Base-by-base conservation (phyloP, 2,329 filamentous ascomycete genomes). In the Fusarium verticillioides region DNA sequence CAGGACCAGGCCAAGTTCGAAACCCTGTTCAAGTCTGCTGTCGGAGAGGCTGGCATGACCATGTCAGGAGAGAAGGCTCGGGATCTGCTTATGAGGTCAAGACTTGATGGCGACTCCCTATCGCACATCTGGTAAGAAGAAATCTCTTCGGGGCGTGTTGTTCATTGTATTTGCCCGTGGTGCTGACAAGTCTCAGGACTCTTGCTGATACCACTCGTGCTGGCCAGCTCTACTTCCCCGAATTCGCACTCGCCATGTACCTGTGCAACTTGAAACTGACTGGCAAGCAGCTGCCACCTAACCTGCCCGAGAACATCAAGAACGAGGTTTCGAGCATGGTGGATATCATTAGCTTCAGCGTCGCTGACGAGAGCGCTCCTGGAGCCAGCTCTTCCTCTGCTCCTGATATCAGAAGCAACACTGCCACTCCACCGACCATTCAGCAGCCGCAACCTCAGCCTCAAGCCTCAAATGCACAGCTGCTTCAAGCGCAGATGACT, bases 311-410 rank as follows among this genome's bases (percentile, higher is more conserved):
- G 37, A 92, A 90, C 66, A 92, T 99, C 74, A 93, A 91, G 85
- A 99, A 99, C 78, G 96, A 99, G 82, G 96, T 99, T 23, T 98
- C 96, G 7, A 97, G 96, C 83, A 98, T 99, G 95, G 96, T 99
- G 44, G 96, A 99, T 80, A 99, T 99, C 63, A 99, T 99, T 80
- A 97, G 95, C 67, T 99, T 99, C 81, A 94, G 92, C 75, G 89
- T 98, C 30, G 91, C 90, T 2, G 96, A 99, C 73, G 92, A 96
- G 34, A 85, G 84, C 9, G 79, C 80, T 44, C 83, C 88, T 26
- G 82, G 87, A 85, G 34, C 77, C 83, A 7, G 86, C 86, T 60
- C 94, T 81, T 90, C 90, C 21, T 92, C 94, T 2, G 50, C 67
- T 28, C 68, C 72, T 37, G 92, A 90, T 76, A 94, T 96, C 79